Base-by-base conservation (phyloP, 2,329 filamentous ascomycete species). In the Ceratocystis destructans region DNA sequence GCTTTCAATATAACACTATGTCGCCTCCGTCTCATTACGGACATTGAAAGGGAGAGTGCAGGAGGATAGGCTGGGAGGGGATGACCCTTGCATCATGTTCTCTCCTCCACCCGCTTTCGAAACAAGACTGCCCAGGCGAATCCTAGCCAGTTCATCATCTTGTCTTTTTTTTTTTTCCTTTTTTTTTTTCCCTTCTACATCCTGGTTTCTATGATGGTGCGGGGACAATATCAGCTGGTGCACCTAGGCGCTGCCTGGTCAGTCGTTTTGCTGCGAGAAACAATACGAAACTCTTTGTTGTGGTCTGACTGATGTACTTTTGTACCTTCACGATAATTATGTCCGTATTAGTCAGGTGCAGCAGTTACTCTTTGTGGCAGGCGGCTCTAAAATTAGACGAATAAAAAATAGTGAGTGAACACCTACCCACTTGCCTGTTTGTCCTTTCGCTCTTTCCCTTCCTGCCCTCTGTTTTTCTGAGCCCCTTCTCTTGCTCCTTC, bases 21-120 rank as follows among this genome's bases (percentile, higher is more conserved):
- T 37, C 5, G 28, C 20, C 22, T 55, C 12, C 50, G 55, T 37
- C 28, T 59, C 8, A 59, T 59, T 59, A 37, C 55, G 28, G 55
- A 17, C 28, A 37, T 37, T 37, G 28, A 20, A 59, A 37, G 55
- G 28, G 25, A 59, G 8, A 33, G 55, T 25, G 17, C 31, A 37
- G 12, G 55, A 37, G 55, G 31, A 20, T n/a, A 25, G 53, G 53
- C 7, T 22, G n/a, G 50, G 50, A 25, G 22, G 44, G 17, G 15
- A 62, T 8, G 37, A 46, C 44, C 41, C 45, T 45, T 48, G 61
- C 41, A 25, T 62, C 17, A 3, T 17, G 10, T 28, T 46, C 25
- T 33, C 55, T 59, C 55, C 28, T 59, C 55, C 55, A 59, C 55
- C 55, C 55, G 55, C 55, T 59, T 59, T 59, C 55, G 55, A 59